phyloP scores from a whole-genome alignment of 495 filamentous ascomycete species.

The Penicillium pancosmium region DNA sequence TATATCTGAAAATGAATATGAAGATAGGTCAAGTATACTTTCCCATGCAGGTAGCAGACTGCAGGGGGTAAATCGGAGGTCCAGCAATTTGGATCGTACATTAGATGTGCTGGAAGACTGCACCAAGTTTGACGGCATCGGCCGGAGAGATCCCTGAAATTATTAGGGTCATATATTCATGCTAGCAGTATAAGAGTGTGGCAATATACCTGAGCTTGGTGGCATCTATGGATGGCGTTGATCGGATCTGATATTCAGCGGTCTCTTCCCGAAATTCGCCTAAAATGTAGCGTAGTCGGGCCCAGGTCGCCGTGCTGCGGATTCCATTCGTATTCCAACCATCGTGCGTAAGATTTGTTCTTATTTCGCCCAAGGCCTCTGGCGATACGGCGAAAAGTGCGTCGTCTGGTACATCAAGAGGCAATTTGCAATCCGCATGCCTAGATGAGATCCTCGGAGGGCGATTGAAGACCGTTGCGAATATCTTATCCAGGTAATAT shows the following conservation, averaged over 20 bases:
- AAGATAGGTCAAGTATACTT: conserved; percentile 24
- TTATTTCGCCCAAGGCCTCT: conserved; percentile 10
- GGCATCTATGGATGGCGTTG: conserved; percentile 11
- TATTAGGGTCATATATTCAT: neutral
- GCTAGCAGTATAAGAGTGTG: neutral
- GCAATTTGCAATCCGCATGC: conserved; percentile 21
- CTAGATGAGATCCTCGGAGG: conserved; percentile 24
- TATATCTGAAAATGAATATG: conserved; percentile 27
- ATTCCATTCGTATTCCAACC: conserved; percentile 22
- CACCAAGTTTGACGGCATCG: conserved; percentile 21
- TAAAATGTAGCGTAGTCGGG: conserved; percentile 23
- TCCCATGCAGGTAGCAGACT: conserved; percentile 21
- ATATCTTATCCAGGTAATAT: conserved; percentile 28
- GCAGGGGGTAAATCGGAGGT: conserved; percentile 11
- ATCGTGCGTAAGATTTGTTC: conserved; percentile 11
- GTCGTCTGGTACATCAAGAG: conserved; percentile 23
- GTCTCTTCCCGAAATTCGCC: conserved; percentile 23
- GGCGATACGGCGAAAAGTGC: conserved; percentile 11
- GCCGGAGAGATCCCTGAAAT: conserved; percentile 16
- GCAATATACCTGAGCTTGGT: conserved; percentile 18
- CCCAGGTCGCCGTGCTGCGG: conserved; percentile 19
- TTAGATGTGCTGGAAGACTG: conserved; percentile 15
- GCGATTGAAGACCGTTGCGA: conserved; percentile 22
- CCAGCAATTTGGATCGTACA: conserved; percentile 23
- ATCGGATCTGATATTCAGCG: conserved; percentile 24